Percentiles rank a stretch among this genome's conserved stretches.
These are phyloP conservation scores for Chytridiales sp. DNA, from an alignment of 371 early-diverging fungal genomes.

Conservation along the genomic window DNA sequence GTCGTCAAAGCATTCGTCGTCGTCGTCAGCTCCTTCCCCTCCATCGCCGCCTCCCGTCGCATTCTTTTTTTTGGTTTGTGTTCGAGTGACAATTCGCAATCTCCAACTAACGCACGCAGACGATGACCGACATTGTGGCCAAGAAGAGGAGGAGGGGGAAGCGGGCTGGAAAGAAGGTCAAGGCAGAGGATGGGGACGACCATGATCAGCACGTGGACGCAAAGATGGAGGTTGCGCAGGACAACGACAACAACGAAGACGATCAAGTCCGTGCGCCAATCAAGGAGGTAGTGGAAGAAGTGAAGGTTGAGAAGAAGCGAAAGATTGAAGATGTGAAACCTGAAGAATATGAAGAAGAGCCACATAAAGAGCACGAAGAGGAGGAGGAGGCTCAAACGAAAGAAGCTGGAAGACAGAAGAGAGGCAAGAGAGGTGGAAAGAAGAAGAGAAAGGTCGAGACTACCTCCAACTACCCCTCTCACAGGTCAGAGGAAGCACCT, in stretches of 20 bases:
- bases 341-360: no score
- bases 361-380: neutral
- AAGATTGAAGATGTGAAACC: no score
- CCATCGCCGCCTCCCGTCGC: no score
- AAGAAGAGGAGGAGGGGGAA: slow-evolving; percentile 31
- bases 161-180: slow-evolving; percentile 12
- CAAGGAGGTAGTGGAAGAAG: no score
- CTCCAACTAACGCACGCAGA: neutral
- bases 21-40: no score
- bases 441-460: neutral
- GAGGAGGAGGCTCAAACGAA: neutral
- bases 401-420: neutral
- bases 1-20: no score
- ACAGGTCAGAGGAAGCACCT: no score
- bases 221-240: neutral
- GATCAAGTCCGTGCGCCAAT: neutral
- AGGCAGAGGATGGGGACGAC: slow-evolving; percentile 7
- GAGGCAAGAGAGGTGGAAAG: neutral
- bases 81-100: neutral
- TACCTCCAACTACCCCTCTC: no score
- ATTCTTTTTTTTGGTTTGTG: neutral
- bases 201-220: slow-evolving; percentile 5
- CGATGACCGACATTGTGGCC: neutral
- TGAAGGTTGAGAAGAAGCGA: no score
- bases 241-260: neutral